Percentiles rank a stretch among this genome's conserved stretches.
Evolutionary conservation across 352 stramenopile species (phyloP).

Genomic region (Phytophthora sp.): DNA sequence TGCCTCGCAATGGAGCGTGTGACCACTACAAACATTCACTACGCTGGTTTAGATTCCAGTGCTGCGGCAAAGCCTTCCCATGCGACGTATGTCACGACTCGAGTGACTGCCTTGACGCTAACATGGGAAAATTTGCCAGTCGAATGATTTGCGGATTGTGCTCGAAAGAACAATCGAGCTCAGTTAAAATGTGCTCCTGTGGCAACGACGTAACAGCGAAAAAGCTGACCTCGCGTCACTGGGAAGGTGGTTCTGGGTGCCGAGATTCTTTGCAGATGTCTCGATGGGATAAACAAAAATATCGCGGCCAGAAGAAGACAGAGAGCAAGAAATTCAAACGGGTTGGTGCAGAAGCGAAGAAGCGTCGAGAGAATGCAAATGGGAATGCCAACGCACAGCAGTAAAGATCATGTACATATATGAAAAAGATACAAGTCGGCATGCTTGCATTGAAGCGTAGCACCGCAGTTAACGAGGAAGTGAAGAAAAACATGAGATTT

Average conservation of each 20-base stretch:
- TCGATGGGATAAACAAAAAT: constrained; percentile 75
- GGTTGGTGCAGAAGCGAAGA: constrained; percentile 67
- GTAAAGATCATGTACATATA: constrained; percentile 16
- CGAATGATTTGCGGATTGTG: constrained; percentile 86
- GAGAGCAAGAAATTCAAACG: constrained; percentile 83
- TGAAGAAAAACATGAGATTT: no score
- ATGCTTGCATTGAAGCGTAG: background rate
- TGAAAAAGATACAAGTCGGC: background rate
- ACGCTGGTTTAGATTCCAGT: constrained; percentile 88
- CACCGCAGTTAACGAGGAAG: no score
- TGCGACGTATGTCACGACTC: constrained; percentile 85
- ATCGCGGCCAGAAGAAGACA: constrained; percentile 76
- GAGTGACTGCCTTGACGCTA: constrained; percentile 72
- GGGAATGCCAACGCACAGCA: constrained; percentile 24
- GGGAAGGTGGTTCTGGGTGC: constrained; percentile 81
- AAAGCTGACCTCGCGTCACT: constrained; percentile 57
- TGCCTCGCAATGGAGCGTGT: constrained; percentile 74
- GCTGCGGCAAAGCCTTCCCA: constrained; percentile 80
- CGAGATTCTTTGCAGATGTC: constrained; percentile 71
- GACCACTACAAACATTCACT: constrained; percentile 84
- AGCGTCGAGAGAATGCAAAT: constrained; percentile 32
- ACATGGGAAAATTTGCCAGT: constrained; percentile 78
- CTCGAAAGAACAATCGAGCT: constrained; percentile 81
- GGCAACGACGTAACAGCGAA: constrained; percentile 72
- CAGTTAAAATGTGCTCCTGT: constrained; percentile 77